A percentile compares a stretch with the other conserved stretches of the same genome.
These are phyloP conservation scores for Nigrospora oryzae DNA, from an alignment of 2,329 filamentous ascomycete genomes.

Conservation along the genomic window DNA sequence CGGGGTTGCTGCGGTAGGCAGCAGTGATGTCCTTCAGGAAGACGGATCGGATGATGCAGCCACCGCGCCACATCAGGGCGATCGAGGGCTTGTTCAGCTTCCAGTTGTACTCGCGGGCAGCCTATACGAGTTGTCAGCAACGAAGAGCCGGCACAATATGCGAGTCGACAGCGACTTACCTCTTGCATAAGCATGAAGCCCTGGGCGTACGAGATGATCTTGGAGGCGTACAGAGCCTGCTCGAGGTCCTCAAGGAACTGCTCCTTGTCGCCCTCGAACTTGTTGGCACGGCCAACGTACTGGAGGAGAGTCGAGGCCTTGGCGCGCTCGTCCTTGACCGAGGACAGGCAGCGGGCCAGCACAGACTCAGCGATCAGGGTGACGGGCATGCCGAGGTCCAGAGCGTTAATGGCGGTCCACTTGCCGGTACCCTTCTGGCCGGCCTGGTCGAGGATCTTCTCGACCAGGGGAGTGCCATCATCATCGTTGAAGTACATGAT, in stretches of 20 bases:
- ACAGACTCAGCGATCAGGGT: constrained; percentile 97
- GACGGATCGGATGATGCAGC: constrained; percentile 98
- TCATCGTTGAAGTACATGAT: constrained; percentile 98
- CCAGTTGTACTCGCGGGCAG: constrained; percentile 92
- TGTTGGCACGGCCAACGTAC: constrained; percentile 63
- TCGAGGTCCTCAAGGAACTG: constrained; percentile 95
- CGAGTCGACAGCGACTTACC: constrained; percentile 41
- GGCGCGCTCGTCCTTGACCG: constrained; percentile 86
- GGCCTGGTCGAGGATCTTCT: constrained; percentile 98
- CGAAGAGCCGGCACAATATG: not conserved
- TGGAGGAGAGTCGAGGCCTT: constrained; percentile 72
- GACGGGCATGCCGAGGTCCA: constrained; percentile 97
- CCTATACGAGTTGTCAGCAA: constrained; percentile 40
- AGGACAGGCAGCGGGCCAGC: constrained; percentile 87
- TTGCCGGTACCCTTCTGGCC: constrained; percentile 99
- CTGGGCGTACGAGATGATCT: constrained; percentile 99
- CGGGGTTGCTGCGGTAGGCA: constrained; percentile 88
- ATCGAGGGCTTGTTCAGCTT: constrained; percentile 99
- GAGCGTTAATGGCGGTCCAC: constrained; percentile 98
- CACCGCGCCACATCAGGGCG: constrained; percentile 99
- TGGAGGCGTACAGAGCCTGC: constrained; percentile 97
- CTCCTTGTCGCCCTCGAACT: constrained; percentile 84
- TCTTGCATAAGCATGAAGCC: constrained; percentile 99
- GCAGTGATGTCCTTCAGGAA: constrained; percentile 99
- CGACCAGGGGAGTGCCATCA: constrained; percentile 80